phyloP scores from a whole-genome alignment of 495 filamentous ascomycete genomes.

The Podospora sp. region DNA sequence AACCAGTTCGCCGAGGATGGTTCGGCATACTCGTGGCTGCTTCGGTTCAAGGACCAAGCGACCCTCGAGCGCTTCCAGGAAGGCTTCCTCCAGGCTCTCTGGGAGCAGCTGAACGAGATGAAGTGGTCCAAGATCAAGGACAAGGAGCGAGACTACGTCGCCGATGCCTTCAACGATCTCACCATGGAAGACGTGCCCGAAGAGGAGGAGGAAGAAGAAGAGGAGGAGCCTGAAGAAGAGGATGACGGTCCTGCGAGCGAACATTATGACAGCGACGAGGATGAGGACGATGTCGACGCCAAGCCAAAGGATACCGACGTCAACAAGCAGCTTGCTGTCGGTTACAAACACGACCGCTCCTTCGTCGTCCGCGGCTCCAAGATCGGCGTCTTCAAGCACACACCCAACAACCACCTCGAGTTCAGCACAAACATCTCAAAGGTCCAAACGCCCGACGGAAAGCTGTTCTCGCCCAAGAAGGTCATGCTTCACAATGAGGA shows the following conservation, averaged over 20 bases:
- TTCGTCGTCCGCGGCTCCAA: conserved; percentile 96
- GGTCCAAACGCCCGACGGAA: conserved; percentile 85
- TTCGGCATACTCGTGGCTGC: conserved; percentile 91
- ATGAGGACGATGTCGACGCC: conserved; percentile 79
- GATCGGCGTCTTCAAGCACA: conserved; percentile 99
- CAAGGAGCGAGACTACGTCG: conserved; percentile 87
- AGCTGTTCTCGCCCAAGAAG: conserved; percentile 91
- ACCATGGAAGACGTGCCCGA: conserved; percentile 78
- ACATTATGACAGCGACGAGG: conserved; percentile 90
- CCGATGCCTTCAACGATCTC: conserved; percentile 94
- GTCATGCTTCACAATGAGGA: conserved; percentile 97
- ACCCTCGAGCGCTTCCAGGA: conserved; percentile 88
- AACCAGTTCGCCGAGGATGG: conserved; percentile 91
- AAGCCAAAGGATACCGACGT: conserved; percentile 76
- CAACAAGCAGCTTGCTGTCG: conserved; percentile 96
- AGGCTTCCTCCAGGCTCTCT: conserved; percentile 90
- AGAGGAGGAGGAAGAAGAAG: conserved; percentile 65
- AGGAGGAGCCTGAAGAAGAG: conserved; percentile 64
- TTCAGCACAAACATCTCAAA: conserved; percentile 98
- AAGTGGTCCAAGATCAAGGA: conserved; percentile 95
- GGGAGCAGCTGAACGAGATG: conserved; percentile 93
- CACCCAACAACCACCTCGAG: conserved; percentile 85
- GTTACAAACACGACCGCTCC: conserved; percentile 95
- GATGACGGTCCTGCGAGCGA: conserved; percentile 59
- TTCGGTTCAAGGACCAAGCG: conserved; percentile 83